Evolutionary conservation across 176 grass and related monocot species (phyloP), one percentile per base, ranked within the genome.

Genomic region (Phyllostachys edulis): DNA sequence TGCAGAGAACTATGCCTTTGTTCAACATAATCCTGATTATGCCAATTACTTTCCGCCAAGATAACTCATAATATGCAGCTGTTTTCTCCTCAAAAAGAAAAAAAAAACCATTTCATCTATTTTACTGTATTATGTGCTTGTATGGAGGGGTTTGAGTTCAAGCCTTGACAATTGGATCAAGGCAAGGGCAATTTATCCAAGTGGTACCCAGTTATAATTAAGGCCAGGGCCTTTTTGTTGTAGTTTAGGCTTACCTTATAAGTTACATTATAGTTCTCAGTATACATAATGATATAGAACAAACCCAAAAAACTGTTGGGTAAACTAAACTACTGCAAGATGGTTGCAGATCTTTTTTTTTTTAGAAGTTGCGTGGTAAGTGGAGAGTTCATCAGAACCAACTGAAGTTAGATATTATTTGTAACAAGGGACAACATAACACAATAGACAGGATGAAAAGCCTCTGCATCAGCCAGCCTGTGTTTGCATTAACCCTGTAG

Each of bases 381-480:
- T 32, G 77, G 61, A 82, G 62, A 44, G 42, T 44, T 44, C 42
- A 44, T 44, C 1, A 10, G 42, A 44, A 44, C 71, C 55, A 88
- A 72, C 66, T 56, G 75, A 73, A 84, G 45, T 34, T 26, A 52
- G 44, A 69, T 41, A 73, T 63, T 71, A 68, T 70, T 39, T 9
- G 9, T 24, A 49, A 51, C 71, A 82, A 21, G 26, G 7, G 73
- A 23, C 68, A 65, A 45, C 24, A 44, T 14, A 38, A 26, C 39
- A 68, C 44, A 66, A 59, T 27, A 5, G 1, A 64, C 47, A 67
- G 57, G 66, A 65, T 17, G 49, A 66, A 34, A 82, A 82, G 71
- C 21, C 64, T 77, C 42, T n/a, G 86, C 73, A 88, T 77, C 73
- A 73, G 69, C 67, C 81, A 84, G 87, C 38, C 81, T 85, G 81